These are phyloP conservation scores for Phaeosphaeria sp. DNA, from an alignment of 2,329 filamentous ascomycete genomes.

Conservation along the genomic window DNA sequence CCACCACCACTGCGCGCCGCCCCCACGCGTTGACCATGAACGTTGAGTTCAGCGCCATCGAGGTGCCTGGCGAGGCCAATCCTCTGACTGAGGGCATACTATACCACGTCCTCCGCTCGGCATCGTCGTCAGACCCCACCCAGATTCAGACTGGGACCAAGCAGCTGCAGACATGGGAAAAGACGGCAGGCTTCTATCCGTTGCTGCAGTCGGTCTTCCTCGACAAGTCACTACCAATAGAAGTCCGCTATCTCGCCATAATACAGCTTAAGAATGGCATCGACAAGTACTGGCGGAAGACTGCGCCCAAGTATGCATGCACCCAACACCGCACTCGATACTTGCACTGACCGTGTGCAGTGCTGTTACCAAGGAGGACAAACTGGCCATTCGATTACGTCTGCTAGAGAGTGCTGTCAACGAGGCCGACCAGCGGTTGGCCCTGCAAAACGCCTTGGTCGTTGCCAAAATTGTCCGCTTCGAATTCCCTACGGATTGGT, in stretches of 20 bases:
- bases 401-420: conserved; percentile 78
- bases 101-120: conserved; percentile 56
- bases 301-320: conserved; percentile 66
- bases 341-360: conserved; percentile 38
- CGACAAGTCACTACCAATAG: conserved; percentile 75
- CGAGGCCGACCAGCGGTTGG: conserved; percentile 77
- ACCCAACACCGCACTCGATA: neutral
- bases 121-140: conserved; percentile 54
- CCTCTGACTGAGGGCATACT: conserved; percentile 57
- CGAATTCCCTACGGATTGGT: conserved; percentile 90
- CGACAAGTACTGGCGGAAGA: conserved; percentile 90
- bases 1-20: conserved; percentile 17
- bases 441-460: conserved; percentile 86
- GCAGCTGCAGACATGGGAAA: conserved; percentile 61
- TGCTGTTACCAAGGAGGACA: conserved; percentile 72
- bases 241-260: conserved; percentile 86
- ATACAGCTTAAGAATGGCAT: conserved; percentile 97
- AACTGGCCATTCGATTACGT: conserved; percentile 74
- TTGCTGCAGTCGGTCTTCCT: conserved; percentile 74
- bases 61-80: conserved; percentile 81
- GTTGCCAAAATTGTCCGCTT: conserved; percentile 86
- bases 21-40: conserved; percentile 31
- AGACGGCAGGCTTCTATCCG: conserved; percentile 54
- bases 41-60: conserved; percentile 59
- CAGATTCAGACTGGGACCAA: conserved; percentile 61